Evolutionary conservation across 768 basidiomycete species (phyloP), one percentile per base, ranked within the genome.

Genomic region (Pisolithus albus): DNA sequence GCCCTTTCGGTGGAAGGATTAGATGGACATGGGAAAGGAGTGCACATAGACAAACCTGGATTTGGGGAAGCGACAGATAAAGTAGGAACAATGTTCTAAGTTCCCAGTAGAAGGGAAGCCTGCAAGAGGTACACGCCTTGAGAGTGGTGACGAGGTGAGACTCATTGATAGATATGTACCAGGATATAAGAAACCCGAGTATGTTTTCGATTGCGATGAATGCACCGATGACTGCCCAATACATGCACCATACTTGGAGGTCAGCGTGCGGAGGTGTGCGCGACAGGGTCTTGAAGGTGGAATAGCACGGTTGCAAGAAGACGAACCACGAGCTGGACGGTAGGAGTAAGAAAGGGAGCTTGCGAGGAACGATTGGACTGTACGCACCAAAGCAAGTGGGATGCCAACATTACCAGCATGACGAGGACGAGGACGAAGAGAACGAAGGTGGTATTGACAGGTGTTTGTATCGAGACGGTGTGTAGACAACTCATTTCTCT

Each of bases 31-130:
- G 36, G 21, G 42, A 24, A 40, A 37, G 15, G 39, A 3, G 37
- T 10, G 49, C 26, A 38, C 9, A 30, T 45, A 23, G 38, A 32
- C 70, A 45, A 52, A 81, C 86, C 76, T 85, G 76, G 1, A 77
- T 84, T 68, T 86, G 84, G 7, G 85, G 84, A 16, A 88, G 75
- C 8, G 84, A 68, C 41, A 88, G 64, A 70, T 82, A 88, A 23
- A 88, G 71, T 4, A 88, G 62, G 62, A 86, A 80, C 4, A 81
- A 21, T n/a, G 82, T 85, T 58, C 86, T 81, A 48, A 79, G 42
- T 60, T 88, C 86, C 80, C 81, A 86, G 61, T 87, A 88, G 62
- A 88, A 85, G 7, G 86, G 86, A 39, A 88, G 59, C 86, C 86
- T 86, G 21, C 37, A 49, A 6, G n/a, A 38, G 26, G 26, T 26